Conservation (phyloP, 331 rosid species). For the Cucumis variabilis region DNA sequence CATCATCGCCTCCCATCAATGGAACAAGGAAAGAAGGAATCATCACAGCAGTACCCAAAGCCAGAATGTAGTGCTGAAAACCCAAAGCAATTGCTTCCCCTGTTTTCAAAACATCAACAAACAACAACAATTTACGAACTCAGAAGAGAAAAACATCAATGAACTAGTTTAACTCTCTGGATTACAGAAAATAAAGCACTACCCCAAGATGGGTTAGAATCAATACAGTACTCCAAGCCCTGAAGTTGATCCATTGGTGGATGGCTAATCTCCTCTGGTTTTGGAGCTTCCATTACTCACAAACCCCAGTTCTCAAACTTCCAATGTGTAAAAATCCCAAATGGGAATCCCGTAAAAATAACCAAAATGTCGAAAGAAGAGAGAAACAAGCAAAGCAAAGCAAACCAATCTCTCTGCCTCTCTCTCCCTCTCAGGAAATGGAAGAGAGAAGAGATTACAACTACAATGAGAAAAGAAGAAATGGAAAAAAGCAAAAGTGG, state of each 20-base stretch:
- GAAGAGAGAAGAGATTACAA: not conserved
- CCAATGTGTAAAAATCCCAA: constrained; percentile 10
- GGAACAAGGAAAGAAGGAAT: constrained; percentile 99
- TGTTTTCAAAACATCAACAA: constrained; percentile 41
- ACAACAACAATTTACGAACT: not conserved
- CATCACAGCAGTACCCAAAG: constrained; percentile 99
- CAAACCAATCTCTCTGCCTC: not conserved
- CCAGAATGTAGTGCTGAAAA: constrained; percentile 96
- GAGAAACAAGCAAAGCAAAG: constrained; percentile 18
- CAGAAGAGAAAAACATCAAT: constrained; percentile 6
- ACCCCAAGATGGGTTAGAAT: constrained; percentile 99
- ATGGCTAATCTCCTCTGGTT: constrained; percentile 90
- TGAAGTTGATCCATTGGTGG: constrained; percentile 99
- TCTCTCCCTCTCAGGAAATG: not conserved
- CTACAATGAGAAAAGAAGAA: constrained; percentile 35
- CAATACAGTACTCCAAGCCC: constrained; percentile 97
- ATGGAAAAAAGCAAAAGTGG: constrained; percentile 32
- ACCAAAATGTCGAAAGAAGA: constrained; percentile 23
- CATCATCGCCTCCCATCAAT: constrained; percentile 95
- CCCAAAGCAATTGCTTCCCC: constrained; percentile 92
- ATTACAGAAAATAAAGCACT: constrained; percentile 34
- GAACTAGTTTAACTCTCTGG: not conserved
- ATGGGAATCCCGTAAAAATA: constrained; percentile 15
- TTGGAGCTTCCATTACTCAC: constrained; percentile 69
- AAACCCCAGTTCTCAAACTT: constrained; percentile 37